These are phyloP conservation scores for Metarhizium robertsii DNA, from an alignment of 2,329 filamentous ascomycete genomes.

Conservation along the genomic window DNA sequence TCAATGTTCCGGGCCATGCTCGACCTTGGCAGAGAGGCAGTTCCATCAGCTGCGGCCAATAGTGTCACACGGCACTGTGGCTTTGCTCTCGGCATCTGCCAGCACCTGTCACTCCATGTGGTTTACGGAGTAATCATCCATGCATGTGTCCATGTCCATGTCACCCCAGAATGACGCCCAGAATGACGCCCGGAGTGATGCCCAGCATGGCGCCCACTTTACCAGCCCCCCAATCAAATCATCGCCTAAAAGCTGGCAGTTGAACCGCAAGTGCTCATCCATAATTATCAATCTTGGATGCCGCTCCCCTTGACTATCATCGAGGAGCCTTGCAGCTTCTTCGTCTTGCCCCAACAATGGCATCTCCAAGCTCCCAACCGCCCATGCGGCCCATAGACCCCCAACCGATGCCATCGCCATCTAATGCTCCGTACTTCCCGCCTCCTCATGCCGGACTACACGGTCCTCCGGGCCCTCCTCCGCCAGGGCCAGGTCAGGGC, in stretches of 20 bases:
- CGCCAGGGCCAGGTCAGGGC: conserved; percentile 1
- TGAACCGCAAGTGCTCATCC: not conserved
- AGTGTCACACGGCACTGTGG: not conserved
- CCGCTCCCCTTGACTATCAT: not conserved
- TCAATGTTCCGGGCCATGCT: too few species aligned
- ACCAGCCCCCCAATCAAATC: not conserved
- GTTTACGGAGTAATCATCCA: too few species aligned
- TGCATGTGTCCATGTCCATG: too few species aligned
- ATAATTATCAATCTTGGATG: not conserved
- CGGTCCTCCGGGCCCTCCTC: not conserved
- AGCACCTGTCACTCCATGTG: too few species aligned
- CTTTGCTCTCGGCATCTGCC: not conserved
- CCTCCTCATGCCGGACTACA: conserved; percentile 6
- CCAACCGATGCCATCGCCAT: conserved; percentile 15
- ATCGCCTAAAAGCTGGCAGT: not conserved
- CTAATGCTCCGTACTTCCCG: conserved; percentile 8
- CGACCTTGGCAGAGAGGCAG: too few species aligned
- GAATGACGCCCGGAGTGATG: not conserved
- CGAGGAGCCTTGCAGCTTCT: not conserved
- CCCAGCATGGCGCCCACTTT: not conserved
- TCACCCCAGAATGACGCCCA: too few species aligned
- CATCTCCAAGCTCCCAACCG: conserved; percentile 8
- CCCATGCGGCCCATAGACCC: conserved; percentile 18
- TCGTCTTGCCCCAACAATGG: not conserved
- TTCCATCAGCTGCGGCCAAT: not conserved